Base-by-base conservation (phyloP, 2,329 filamentous ascomycete species). In the Aspergillus sp. region DNA sequence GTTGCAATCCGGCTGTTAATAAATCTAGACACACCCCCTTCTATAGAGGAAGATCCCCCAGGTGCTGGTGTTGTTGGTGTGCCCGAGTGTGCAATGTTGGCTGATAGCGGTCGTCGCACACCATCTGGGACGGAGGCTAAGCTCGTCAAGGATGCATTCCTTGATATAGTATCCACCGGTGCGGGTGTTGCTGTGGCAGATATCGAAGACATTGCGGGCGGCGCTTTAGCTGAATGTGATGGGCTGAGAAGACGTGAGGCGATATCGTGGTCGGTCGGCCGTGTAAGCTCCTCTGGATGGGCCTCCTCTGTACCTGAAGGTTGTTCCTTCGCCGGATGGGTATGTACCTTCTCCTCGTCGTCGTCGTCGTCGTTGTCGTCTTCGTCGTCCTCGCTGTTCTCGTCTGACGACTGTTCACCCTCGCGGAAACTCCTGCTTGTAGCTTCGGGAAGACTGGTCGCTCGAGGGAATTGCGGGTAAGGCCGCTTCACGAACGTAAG, bases 191-290 rank as follows among this genome's bases (percentile, higher is more conserved):
- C 77, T 48, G 74, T 75, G 13, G 76, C 78, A n/a, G 76, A 79
- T 20, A 80, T 72, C 5, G 78, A 79, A 33, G 78, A 79, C 73
- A 80, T 78, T 39, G 78, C 73, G n/a, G 78, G 78, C 5, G 77
- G 77, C 9, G 75, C 77, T 65, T 75, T 77, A 40, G 75, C 75
- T 15, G 75, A 73, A 61, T 73, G 74, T 6, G 74, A 73, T 39
- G 73, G 73, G 40, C 66, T 73, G 17, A 77, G 59, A 13, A 77
- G 62, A 33, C 74, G 75, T 48, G 63, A 66, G 50, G 75, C 69
- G 56, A 75, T 74, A 55, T 72, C 73, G n/a, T 73, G 70, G n/a
- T 76, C 73, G 7, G 61, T 42, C 7, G 58, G 45, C 22, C 65
- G 68, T 19, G 51, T 46, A 30, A 53, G 27, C 30, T 64, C 65